Evolutionary conservation across 805 yeast genomes (phyloP), one percentile per base, ranked within the genome.

Genomic region (Torulaspora delbrueckii): DNA sequence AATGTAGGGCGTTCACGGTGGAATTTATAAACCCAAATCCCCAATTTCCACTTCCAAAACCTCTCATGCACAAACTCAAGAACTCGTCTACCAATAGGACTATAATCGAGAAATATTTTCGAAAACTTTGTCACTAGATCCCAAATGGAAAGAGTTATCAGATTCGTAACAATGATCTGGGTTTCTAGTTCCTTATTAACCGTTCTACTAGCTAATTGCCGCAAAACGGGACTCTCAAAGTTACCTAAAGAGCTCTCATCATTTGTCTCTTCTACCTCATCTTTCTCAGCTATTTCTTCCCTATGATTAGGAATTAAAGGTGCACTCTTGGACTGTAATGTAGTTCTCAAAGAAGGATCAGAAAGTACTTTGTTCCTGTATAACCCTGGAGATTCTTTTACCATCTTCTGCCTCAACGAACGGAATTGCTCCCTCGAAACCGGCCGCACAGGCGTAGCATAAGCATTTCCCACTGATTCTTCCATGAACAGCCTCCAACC

Each of bases 161-260:
- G 37, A 49, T 71, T 73, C 2, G 59, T 52, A 4, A 71, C 51
- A 7, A 69, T 57, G 22, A 58, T 60, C 45, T 60, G 63, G 3
- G 70, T 54, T 42, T 69, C 70, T 7, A 63, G 55, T 52, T 73
- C 77, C 50, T 71, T 73, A 46, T 71, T 73, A 6, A 70, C 64
- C 12, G 70, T 60, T 42, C 73, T 57, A 8, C 57, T 49, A 23
- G 67, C 63, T 23, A 70, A 53, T 37, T 58, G 56, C 5, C 48
- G 37, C 19, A 67, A 41, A 5, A 57, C 53, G 10, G 66, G 67
- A 42, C 56, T 63, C 50, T 63, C 68, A 46, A 53, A 63, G 37
- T 51, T 53, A 6, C 65, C 64, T 14, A 13, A 7, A 16, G 27
- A n/a, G 25, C 19, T 22, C 8, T 8, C 36, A 5, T 22, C 32